Evolutionary conservation across 139 green algal species (phyloP), one percentile per base, ranked within the genome.

Genomic region (Chlamydomonas sphaeroides): DNA sequence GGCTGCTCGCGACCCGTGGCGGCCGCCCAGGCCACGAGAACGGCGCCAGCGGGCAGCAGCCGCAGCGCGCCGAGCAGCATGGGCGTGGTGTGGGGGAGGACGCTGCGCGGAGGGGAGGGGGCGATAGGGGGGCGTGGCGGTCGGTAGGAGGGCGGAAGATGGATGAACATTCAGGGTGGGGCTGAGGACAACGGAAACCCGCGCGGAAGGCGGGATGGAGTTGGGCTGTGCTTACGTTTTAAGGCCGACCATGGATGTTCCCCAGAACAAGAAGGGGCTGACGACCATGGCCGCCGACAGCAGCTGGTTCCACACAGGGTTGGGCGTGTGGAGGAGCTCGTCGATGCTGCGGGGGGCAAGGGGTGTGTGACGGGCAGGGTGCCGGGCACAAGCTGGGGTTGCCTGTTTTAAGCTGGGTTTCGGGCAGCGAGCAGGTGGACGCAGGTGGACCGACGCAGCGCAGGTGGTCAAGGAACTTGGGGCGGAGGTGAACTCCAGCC

Each of bases 251-350:
- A 99, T 99, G 57, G 84, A 92, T 17, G 96, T 98, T 42, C 96
- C 96, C 96, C 96, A 99, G 65, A 99, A 98, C 84, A 99, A 98
- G 85, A 99, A 99, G 5, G 96, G 96, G 0, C 94, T 97, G 18
- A 98, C 90, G 3, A 99, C 90, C 28, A 98, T 66, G 28, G 85
- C 53, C 23, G 68, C 53, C 5, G 80, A 65, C 25, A 89, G 49
- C 45, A 92, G 18, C 42, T 88, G 86, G 23, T 53, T 2, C 4
- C 84, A 15, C 23, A 76, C 66, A 28, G 23, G 7, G 18, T n/a
- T 57, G 6, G 8, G 26, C 70, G 21, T 42, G 8, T 11, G 14
- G 35, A 28, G 36, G 51, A 21, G 5, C 32, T 28, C 33, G 70
- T 14, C 70, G 36, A 26, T 14, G 45, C 11, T 21, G 45, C 14